phyloP scores from a whole-genome alignment of 495 filamentous ascomycete genomes.

The Hamigera avellanea region DNA sequence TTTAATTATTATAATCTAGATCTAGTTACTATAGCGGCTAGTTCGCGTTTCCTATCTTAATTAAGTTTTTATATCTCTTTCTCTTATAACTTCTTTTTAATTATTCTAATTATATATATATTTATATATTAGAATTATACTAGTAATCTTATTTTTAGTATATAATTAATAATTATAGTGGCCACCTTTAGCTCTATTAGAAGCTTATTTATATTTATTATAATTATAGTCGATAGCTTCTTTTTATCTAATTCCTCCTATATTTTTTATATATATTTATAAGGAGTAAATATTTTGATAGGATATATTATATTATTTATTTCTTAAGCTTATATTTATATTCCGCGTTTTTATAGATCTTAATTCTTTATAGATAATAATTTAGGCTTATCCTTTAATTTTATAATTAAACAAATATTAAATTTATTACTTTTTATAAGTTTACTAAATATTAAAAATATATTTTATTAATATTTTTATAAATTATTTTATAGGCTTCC shows the following conservation, averaged over 20 bases:
- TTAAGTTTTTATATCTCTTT: too few species aligned
- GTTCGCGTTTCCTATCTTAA: too few species aligned
- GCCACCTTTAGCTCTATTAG: slow-evolving; percentile 14
- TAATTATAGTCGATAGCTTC: slow-evolving; percentile 7
- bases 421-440: slow-evolving; percentile 13
- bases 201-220: slow-evolving; percentile 15
- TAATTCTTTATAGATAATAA: slow-evolving; percentile 19
- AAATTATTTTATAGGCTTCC: slow-evolving; percentile 1
- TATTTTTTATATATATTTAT: background rate
- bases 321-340: slow-evolving; percentile 12
- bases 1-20: too few species aligned
- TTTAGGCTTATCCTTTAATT: slow-evolving; percentile 19
- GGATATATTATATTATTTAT: slow-evolving; percentile 17
- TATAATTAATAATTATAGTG: slow-evolving; percentile 18
- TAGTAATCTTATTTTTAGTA: slow-evolving; percentile 15
- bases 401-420: slow-evolving; percentile 16
- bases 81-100: too few species aligned
- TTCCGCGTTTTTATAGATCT: slow-evolving; percentile 12
- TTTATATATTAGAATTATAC: slow-evolving; percentile 10
- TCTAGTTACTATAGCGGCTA: too few species aligned
- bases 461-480: background rate
- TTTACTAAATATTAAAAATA: slow-evolving; percentile 1
- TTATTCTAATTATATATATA: background rate
- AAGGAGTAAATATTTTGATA: slow-evolving; percentile 12
- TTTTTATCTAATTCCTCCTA: slow-evolving; percentile 12